Conservation (phyloP, 176 grass and related monocot genomes). For the Calamus simplicifolius region DNA sequence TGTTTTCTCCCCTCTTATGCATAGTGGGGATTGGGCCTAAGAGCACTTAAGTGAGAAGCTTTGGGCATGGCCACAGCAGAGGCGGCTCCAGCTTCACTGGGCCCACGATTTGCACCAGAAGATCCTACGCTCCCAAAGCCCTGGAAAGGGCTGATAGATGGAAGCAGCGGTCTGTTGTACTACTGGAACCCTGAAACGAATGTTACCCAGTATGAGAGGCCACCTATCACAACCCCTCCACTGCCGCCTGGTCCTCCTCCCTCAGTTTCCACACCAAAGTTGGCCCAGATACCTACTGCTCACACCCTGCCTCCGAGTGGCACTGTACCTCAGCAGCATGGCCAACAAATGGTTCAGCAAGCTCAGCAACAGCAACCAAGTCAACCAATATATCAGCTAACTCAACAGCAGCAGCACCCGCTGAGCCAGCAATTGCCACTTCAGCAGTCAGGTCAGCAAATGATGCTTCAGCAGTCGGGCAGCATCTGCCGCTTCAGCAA, state of each 20-base stretch:
- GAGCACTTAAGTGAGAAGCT: no score
- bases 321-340: slow-evolving; percentile 31
- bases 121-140: slow-evolving; percentile 75
- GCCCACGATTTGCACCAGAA: slow-evolving; percentile 75
- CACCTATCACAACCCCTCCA: slow-evolving; percentile 7
- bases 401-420: slow-evolving; percentile 16
- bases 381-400: slow-evolving; percentile 18
- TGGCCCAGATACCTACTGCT: slow-evolving; percentile 18
- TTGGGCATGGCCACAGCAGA: slow-evolving; percentile 45
- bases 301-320: slow-evolving; percentile 5
- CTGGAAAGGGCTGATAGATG: slow-evolving; percentile 80
- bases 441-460: slow-evolving; percentile 23
- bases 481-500: no score
- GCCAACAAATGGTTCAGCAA: neutral
- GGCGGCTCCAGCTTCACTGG: slow-evolving; percentile 27
- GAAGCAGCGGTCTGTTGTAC: slow-evolving; percentile 49
- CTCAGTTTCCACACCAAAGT: slow-evolving; percentile 15
- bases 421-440: slow-evolving; percentile 1
- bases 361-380: slow-evolving; percentile 21
- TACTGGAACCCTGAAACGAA: slow-evolving; percentile 99
- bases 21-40: no score
- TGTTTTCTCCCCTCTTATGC: no score
- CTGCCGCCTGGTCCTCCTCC: slow-evolving; percentile 31
- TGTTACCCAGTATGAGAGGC: slow-evolving; percentile 82
- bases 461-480: slow-evolving; percentile 20